Evolutionary conservation across 2,329 filamentous ascomycete species (phyloP), one percentile per base, ranked within the genome.

Genomic region (Stagonosporopsis tanaceti): DNA sequence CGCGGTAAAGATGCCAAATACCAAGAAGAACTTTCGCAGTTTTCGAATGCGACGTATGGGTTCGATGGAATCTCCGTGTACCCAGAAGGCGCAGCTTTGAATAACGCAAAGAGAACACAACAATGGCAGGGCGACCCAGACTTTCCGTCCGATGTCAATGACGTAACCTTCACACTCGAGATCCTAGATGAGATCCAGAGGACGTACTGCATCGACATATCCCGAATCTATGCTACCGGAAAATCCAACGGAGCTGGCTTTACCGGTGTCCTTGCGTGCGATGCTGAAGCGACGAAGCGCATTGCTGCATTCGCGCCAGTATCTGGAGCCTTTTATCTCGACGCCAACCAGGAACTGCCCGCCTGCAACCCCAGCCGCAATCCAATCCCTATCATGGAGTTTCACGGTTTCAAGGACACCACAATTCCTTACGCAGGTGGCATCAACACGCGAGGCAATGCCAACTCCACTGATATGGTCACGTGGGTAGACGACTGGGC

Each of bases 211-310:
- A 75, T 84, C 59, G 78, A 84, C 57, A 58, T 69, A 1, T 63
- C 65, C 4, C 77, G 76, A 8, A 71, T 84, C 40, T 84, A 82
- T 59, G 77, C 77, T 12, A 76, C 77, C 1, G 82, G 81, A 42
- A 85, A 86, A 63, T 85, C 78, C 62, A 85, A 86, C 45, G 84
- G 83, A 6, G 85, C 81, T 2, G 84, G 79, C 11, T 81, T 82
- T 40, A 79, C 82, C 24, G 78, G 77, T 22, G 64, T 78, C 1
- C 76, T 84, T 5, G 81, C 83, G 3, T 85, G 81, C 67, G 74
- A 80, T 30, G 64, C 77, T 2, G 70, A 70, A 8, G 73, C 77
- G 3, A 79, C 78, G 4, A 66, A 65, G 4, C 72, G 71, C 5
- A 80, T 85, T 48, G 81, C 82, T 6, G 82, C 82, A 1, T 84